A percentile compares a stretch with the other conserved stretches of the same genome.
Conservation (phyloP, 176 grass and related monocot species). For the Chloris gayana region DNA sequence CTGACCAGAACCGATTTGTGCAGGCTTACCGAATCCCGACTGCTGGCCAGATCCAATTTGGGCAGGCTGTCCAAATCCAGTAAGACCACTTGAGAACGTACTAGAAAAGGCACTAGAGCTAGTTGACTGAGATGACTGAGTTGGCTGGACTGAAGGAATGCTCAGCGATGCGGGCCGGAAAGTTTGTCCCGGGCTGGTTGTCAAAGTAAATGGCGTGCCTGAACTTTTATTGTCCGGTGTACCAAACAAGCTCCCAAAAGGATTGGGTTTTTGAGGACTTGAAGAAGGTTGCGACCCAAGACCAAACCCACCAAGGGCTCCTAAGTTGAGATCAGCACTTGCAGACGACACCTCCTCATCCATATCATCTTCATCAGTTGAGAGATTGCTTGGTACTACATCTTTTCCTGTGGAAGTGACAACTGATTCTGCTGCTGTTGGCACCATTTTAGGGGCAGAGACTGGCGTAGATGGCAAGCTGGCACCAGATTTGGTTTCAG, state of each 20-base stretch:
- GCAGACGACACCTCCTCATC: constrained; percentile 80
- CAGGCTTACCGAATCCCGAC: constrained; percentile 66
- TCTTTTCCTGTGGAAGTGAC: constrained; percentile 53
- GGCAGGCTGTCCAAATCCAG: constrained; percentile 84
- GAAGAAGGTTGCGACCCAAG: constrained; percentile 66
- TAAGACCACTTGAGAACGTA: constrained; percentile 64
- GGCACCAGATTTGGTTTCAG: constrained; percentile 47
- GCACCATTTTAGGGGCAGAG: constrained; percentile 40
- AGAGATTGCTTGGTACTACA: constrained; percentile 38
- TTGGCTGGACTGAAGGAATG: constrained; percentile 75
- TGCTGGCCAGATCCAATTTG: constrained; percentile 64
- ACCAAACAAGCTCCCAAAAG: constrained; percentile 77
- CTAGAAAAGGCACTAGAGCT: constrained; percentile 68
- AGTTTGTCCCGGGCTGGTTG: constrained; percentile 64
- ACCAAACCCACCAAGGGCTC: constrained; percentile 80
- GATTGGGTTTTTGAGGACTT: constrained; percentile 73
- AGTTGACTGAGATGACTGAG: constrained; percentile 60
- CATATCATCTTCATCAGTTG: constrained; percentile 91
- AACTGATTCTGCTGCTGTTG: constrained; percentile 38
- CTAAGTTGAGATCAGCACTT: constrained; percentile 63
- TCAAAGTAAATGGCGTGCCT: constrained; percentile 53
- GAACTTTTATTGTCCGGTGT: constrained; percentile 51
- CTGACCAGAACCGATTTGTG: constrained; percentile 65
- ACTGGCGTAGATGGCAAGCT: constrained; percentile 44
- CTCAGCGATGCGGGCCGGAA: constrained; percentile 82